These are phyloP conservation scores for Loxodes magnus DNA, from an alignment of 73 alveolate species.

Conservation along the genomic window DNA sequence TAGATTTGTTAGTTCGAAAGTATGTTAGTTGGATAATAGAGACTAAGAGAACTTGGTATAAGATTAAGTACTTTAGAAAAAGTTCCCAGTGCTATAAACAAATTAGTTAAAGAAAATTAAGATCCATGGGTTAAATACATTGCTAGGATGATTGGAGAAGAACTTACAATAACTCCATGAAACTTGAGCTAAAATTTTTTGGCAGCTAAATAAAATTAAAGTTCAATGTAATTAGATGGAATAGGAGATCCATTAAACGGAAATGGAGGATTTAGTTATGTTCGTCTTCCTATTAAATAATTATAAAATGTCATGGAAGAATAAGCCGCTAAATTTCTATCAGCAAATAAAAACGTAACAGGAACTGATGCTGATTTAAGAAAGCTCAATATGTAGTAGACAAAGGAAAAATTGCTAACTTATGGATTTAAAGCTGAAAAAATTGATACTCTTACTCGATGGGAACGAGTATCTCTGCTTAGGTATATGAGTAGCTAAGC, in stretches of 20 bases:
- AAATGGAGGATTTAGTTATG: conserved; percentile 90
- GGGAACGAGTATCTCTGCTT: conserved; percentile 15
- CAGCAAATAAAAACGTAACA: conserved; percentile 47
- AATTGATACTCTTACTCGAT: conserved; percentile 65
- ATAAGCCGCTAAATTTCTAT: conserved; percentile 33
- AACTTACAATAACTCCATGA: conserved; percentile 94
- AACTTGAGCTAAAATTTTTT: conserved; percentile 70
- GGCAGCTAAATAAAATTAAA: conserved; percentile 58
- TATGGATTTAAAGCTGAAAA: conserved; percentile 65
- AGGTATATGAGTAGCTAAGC: neutral
- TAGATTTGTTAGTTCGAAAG: conserved; percentile 90
- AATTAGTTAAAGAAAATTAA: conserved; percentile 59
- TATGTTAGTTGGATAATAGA: conserved; percentile 79
- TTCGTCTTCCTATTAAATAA: conserved; percentile 80
- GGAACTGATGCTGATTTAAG: conserved; percentile 95
- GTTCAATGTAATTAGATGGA: conserved; percentile 89
- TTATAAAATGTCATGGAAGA: conserved; percentile 42
- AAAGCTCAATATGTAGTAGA: conserved; percentile 72
- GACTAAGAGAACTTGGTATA: conserved; percentile 83
- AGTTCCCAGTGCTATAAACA: conserved; percentile 79
- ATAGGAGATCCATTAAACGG: conserved; percentile 97
- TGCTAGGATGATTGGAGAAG: conserved; percentile 89
- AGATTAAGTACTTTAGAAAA: conserved; percentile 77
- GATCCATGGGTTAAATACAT: conserved; percentile 37
- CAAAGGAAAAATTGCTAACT: conserved; percentile 50